These are phyloP conservation scores for Picochlorum sp. DNA, from an alignment of 139 green algal species.

Conservation along the genomic window DNA sequence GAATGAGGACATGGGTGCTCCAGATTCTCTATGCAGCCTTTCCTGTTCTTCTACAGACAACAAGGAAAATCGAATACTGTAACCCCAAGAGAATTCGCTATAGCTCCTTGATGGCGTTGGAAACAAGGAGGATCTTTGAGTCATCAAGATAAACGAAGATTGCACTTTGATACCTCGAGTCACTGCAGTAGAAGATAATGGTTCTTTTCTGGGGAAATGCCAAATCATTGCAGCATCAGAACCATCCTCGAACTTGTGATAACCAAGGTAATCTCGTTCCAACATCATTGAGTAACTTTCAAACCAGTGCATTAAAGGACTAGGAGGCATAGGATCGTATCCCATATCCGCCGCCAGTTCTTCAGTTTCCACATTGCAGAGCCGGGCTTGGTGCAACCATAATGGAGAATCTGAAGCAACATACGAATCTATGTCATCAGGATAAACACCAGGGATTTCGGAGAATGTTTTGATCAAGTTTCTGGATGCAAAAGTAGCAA, in stretches of 20 bases:
- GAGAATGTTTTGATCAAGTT: no score
- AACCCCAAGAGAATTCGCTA: conserved; percentile 41
- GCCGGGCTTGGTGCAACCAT: not conserved
- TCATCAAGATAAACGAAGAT: not conserved
- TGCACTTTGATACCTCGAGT: conserved; percentile 44
- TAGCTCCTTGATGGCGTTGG: conserved; percentile 26
- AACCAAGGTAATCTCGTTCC: not conserved
- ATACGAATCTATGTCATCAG: no score
- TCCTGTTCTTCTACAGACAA: conserved; percentile 31
- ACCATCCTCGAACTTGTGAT: not conserved
- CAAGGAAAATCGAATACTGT: conserved; percentile 53
- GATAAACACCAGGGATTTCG: no score
- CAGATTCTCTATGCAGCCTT: not conserved
- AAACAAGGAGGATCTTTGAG: conserved; percentile 28
- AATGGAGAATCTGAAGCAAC: no score
- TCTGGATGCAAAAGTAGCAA: no score
- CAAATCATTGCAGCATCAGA: not conserved
- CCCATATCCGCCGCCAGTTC: not conserved
- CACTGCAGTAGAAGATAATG: conserved; percentile 11
- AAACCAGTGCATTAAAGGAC: not conserved
- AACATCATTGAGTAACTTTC: not conserved
- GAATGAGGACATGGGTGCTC: not conserved
- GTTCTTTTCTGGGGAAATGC: not conserved
- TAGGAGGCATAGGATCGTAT: not conserved
- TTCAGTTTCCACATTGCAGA: not conserved